Conservation (phyloP, 2,329 filamentous ascomycete species). For the Colletotrichum echinochloae region DNA sequence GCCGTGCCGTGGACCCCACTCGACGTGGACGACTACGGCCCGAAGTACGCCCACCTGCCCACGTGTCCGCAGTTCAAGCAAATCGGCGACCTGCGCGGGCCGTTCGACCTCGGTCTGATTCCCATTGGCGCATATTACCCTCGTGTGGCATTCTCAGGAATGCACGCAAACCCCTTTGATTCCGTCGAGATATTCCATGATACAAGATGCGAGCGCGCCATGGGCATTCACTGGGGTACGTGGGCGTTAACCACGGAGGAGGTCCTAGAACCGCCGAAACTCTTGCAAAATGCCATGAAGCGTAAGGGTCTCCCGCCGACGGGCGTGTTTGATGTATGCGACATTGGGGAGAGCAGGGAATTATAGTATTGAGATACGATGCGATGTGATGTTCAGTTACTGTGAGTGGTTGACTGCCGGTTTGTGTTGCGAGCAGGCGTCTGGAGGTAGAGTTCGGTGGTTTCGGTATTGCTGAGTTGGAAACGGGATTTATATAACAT, state of each 20-base stretch:
- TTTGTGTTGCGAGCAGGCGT: conserved; percentile 9
- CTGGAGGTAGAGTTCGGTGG: not conserved
- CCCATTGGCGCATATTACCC: conserved; percentile 92
- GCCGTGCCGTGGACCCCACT: conserved; percentile 74
- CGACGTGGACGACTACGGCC: conserved; percentile 76
- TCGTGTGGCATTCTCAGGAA: conserved; percentile 76
- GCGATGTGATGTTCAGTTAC: conserved; percentile 1
- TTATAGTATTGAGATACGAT: conserved; percentile 61
- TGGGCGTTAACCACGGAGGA: conserved; percentile 91
- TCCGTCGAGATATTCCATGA: conserved; percentile 90
- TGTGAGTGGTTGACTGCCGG: not conserved
- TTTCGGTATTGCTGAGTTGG: not conserved
- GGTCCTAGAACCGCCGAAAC: conserved; percentile 81
- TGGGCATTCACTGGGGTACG: conserved; percentile 94
- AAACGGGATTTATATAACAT: not conserved
- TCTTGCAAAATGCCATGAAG: conserved; percentile 78
- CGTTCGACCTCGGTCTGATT: conserved; percentile 91
- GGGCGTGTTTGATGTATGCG: conserved; percentile 84
- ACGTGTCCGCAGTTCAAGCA: conserved; percentile 86
- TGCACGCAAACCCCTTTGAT: conserved; percentile 90
- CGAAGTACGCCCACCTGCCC: conserved; percentile 74
- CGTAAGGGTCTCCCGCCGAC: conserved; percentile 75
- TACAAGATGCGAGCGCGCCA: conserved; percentile 79
- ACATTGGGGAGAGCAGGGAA: conserved; percentile 85
- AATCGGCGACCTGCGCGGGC: conserved; percentile 83